Evolutionary conservation across 2,329 filamentous ascomycete species (phyloP), one percentile per base, ranked within the genome.

Genomic region (Arthroderma sp.): DNA sequence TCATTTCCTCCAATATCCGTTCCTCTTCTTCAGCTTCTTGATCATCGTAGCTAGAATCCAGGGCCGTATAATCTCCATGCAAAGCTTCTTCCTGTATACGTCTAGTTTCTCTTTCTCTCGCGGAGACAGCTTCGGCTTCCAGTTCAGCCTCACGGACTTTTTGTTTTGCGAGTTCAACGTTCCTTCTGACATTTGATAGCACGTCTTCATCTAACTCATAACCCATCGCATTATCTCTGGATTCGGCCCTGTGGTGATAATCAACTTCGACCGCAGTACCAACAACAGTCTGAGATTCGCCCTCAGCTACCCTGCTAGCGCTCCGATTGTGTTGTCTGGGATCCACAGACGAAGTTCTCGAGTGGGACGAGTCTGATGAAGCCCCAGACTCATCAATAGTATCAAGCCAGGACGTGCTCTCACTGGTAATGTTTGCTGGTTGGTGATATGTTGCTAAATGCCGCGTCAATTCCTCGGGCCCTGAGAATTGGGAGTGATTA

Each of bases 211-310:
- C 22, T 4, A 29, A 22, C 9, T 39, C 37, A 15, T 39, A 9
- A 15, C 27, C 11, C 9, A 9, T 9, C 8, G 9, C 8, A 22
- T 22, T 22, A 22, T 22, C 15, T 22, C 15, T 22, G 15, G 39
- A 41, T 28, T 46, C 44, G 29, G 48, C 43, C 10, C 32, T 29
- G 8, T 36, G 29, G 29, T 29, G 40, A 61, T 96, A 98, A 4
- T 89, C 91, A 42, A 89, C 89, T 62, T 96, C 91, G 6, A 96
- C 88, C 9, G 91, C 91, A 27, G 88, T 89, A 65, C 96, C 89
- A 37, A 96, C 72, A 3, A 91, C 91, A 6, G 86, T 87, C 63
- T 95, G 88, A 52, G 96, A 94, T 57, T 94, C 88, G 5, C 85
- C 82, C 60, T 94, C 85, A 0, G 85, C 91, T 29, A 75, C 78